A percentile compares a stretch with the other conserved stretches of the same genome.
These are phyloP conservation scores for Macrophomina tecta DNA, from an alignment of 2,329 filamentous ascomycete species.

Conservation along the genomic window DNA sequence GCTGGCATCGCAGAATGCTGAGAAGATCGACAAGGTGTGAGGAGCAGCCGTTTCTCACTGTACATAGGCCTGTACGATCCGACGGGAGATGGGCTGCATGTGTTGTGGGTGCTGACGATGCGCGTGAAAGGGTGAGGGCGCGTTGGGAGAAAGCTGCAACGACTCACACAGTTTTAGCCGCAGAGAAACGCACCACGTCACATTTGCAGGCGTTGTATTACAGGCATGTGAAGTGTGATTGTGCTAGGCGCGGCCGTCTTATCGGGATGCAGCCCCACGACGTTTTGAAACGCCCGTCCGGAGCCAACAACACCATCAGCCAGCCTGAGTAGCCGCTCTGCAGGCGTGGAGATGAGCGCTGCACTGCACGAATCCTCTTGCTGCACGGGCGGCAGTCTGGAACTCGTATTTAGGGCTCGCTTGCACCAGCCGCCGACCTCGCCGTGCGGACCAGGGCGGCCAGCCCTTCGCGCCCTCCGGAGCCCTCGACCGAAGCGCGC, in stretches of 20 bases:
- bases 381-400: neutral
- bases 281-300: neutral
- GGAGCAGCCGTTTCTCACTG: neutral
- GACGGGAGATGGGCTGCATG: no score
- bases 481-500: conserved; percentile 7
- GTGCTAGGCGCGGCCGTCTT: conserved; percentile 9
- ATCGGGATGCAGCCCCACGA: conserved; percentile 5
- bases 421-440: conserved; percentile 3
- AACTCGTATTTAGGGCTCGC: conserved; percentile 2
- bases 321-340: neutral
- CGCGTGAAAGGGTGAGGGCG: no score
- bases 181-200: neutral
- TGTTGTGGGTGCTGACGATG: no score
- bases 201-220: neutral
- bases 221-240: conserved; percentile 4
- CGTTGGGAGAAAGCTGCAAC: no score
- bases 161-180: no score
- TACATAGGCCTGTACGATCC: no score
- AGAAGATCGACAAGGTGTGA: conserved; percentile 20
- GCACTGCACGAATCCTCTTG: neutral
- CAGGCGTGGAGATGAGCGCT: neutral
- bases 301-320: neutral
- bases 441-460: neutral
- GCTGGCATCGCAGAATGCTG: neutral
- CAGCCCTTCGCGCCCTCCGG: neutral